Evolutionary conservation across 345 rosid genomes (phyloP).

Genomic region (Eucalyptus rudis): DNA sequence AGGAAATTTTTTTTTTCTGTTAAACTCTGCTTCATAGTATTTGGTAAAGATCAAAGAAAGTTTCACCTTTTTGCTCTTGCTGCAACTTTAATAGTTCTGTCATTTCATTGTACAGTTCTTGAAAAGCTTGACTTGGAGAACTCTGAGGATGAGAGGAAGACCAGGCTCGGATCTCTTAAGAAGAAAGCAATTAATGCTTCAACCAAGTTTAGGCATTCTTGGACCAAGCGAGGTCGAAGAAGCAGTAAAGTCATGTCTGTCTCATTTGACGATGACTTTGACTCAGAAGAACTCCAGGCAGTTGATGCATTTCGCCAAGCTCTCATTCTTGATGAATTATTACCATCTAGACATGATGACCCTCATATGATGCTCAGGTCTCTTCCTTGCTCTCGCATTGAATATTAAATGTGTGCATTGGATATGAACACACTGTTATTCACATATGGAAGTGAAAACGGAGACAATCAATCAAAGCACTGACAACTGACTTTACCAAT

Average conservation of each 20-base stretch:
- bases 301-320: conserved; percentile 84
- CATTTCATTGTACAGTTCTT: neutral
- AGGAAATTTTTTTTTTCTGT: neutral
- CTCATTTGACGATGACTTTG: conserved; percentile 43
- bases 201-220: conserved; percentile 58
- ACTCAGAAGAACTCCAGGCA: conserved; percentile 69
- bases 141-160: conserved; percentile 55
- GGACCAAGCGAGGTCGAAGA: conserved; percentile 50
- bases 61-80: neutral
- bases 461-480: neutral
- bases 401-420: neutral
- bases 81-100: neutral
- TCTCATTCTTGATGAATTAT: conserved; percentile 67
- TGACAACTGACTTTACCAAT: neutral
- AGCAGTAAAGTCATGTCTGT: conserved; percentile 59
- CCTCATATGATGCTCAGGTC: conserved; percentile 81
- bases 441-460: neutral
- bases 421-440: neutral
- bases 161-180: conserved; percentile 51
- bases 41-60: neutral
- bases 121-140: conserved; percentile 8
- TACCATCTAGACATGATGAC: conserved; percentile 73
- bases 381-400: neutral
- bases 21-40: neutral
- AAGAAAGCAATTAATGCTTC: conserved; percentile 79